A percentile compares a stretch with the other conserved stretches of the same genome.
Conservation (phyloP, 2,329 filamentous ascomycete species). For the Ophiostoma populinum region DNA sequence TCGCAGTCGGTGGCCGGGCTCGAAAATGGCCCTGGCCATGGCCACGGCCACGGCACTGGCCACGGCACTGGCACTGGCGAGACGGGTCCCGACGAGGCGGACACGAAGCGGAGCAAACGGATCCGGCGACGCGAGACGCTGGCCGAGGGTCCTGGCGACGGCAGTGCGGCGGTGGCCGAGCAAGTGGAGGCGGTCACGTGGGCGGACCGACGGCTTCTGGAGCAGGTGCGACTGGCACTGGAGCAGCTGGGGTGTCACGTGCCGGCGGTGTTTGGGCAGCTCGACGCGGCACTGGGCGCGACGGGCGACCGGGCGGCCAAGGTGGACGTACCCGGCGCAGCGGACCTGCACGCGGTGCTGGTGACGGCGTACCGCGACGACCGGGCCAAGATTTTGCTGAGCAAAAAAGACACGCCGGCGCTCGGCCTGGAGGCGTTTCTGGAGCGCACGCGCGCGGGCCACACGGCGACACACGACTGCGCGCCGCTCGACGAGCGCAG, state of each 20-base stretch:
- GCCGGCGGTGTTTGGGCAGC: slow-evolving; percentile 17
- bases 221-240: slow-evolving; percentile 26
- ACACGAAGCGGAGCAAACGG: slow-evolving; percentile 47
- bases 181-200: slow-evolving; percentile 40
- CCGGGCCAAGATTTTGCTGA: slow-evolving; percentile 33
- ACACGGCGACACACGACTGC: slow-evolving; percentile 34
- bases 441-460: slow-evolving; percentile 41
- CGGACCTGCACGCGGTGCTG: slow-evolving; percentile 32
- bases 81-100: slow-evolving; percentile 19
- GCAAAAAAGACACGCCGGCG: slow-evolving; percentile 33
- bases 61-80: neutral
- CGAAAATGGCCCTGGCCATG: slow-evolving; percentile 36
- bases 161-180: slow-evolving; percentile 32
- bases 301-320: slow-evolving; percentile 32
- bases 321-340: slow-evolving; percentile 26
- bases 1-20: slow-evolving; percentile 46
- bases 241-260: slow-evolving; percentile 21
- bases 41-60: neutral
- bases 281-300: slow-evolving; percentile 32
- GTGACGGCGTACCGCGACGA: slow-evolving; percentile 31
- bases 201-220: slow-evolving; percentile 35
- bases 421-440: slow-evolving; percentile 43
- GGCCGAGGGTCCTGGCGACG: slow-evolving; percentile 34
- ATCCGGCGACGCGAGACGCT: slow-evolving; percentile 43
- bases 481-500: slow-evolving; percentile 33